Evolutionary conservation across 2,329 filamentous ascomycete species (phyloP), one percentile per base, ranked within the genome.

Genomic region (Epichloe elymi): DNA sequence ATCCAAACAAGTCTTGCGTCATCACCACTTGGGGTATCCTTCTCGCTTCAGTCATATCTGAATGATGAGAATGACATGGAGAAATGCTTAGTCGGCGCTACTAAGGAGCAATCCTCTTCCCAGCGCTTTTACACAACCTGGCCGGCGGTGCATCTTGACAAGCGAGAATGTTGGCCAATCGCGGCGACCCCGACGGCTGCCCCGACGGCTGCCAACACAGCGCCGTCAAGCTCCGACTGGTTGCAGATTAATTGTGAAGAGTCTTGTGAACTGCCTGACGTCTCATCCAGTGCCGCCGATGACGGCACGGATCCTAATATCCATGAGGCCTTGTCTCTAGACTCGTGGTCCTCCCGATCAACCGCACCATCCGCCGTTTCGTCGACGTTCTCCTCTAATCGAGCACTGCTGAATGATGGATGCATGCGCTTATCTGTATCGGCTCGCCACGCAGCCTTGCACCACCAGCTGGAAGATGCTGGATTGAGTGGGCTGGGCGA

Each of bases 401-500:
- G 8, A n/a, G 35, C 46, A 5, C 15, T 39, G 12, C 19, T 38
- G 4, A 43, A 55, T 23, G 26, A 48, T 12, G 17, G 36, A 1
- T 5, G 36, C 5, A 33, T 26, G 6, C 11, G n/a, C 26, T 26
- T 26, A 0, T 35, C 47, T 7, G 12, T 46, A 5, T 45, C 51
- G n/a, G 4, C 23, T 33, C 44, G 54, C 19, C 49, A 53, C 30
- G 26, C 39, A 17, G 11, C 33, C 17, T 30, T 55, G 7, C 43
- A 52, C 40, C 51, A 19, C 19, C 44, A 52, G 15, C 46, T 55
- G 40, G 36, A 51, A 20, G 42, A 50, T 12, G 52, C 51, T 6
- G 54, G 54, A 14, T 15, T 55, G n/a, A 42, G 46, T 11, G 54
- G 54, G 1, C 46, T 55, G 5, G 44, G 49, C 12, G 47, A 53